Conservation (phyloP, 2,329 filamentous ascomycete species). For the Ramularia endophylla region DNA sequence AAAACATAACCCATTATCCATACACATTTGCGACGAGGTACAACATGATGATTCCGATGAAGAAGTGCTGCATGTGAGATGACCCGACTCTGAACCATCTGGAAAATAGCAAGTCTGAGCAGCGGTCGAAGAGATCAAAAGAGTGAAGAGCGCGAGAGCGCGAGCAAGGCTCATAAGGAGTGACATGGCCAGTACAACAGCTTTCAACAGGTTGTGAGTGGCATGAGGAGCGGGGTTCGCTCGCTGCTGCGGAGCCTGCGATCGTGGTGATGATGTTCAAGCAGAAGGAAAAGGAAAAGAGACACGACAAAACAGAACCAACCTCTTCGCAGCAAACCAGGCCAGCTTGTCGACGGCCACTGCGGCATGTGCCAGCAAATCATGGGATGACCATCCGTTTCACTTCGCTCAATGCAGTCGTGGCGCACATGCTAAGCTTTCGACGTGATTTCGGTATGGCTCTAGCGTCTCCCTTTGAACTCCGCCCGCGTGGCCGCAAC, state of each 20-base stretch:
- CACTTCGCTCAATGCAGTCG: no score
- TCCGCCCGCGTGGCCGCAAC: no score
- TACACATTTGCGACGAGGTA: slow-evolving; percentile 23
- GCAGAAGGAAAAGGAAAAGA: slow-evolving; percentile 2
- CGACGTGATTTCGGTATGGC: no score
- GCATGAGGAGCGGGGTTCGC: not conserved
- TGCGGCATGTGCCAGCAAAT: no score
- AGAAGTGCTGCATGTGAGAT: slow-evolving; percentile 19
- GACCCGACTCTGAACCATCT: slow-evolving; percentile 21
- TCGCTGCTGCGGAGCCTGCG: no score
- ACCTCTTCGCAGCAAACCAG: not conserved
- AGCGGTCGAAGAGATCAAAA: slow-evolving; percentile 10
- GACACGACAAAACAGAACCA: slow-evolving; percentile 1
- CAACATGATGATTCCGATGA: slow-evolving; percentile 24
- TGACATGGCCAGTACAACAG: slow-evolving; percentile 9
- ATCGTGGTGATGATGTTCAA: no score
- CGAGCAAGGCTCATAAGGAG: slow-evolving; percentile 7
- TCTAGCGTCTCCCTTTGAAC: no score
- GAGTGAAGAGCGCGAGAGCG: slow-evolving; percentile 8
- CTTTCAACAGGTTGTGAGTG: slow-evolving; percentile 3
- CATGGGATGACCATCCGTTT: no score
- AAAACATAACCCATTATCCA: slow-evolving; percentile 30
- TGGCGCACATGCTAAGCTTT: no score
- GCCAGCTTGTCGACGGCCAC: no score
- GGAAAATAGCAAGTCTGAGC: slow-evolving; percentile 28